A percentile compares a stretch with the other conserved stretches of the same genome.
Conservation (phyloP, 164 flowering plant species). For the Saururus chinensis region DNA sequence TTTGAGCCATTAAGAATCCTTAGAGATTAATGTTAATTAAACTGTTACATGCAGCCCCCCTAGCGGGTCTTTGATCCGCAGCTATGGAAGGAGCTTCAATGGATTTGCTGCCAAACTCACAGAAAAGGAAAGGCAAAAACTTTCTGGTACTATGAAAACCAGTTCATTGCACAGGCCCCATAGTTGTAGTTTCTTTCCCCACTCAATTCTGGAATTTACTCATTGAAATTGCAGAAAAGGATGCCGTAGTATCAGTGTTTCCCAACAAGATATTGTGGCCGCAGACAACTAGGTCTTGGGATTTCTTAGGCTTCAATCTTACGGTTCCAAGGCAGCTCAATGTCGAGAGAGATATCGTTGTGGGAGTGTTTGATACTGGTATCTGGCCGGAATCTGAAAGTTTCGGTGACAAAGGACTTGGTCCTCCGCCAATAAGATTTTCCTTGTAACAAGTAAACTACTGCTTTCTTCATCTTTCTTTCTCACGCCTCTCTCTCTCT, state of each 20-base stretch:
- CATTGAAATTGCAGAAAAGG: conserved; percentile 17
- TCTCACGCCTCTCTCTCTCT: no score
- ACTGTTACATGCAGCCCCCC: neutral
- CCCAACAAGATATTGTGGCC: conserved; percentile 41
- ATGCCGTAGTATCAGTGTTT: conserved; percentile 40
- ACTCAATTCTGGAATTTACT: no score
- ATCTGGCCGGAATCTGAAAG: conserved; percentile 21
- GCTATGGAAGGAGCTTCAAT: conserved; percentile 1
- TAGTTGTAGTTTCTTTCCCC: no score
- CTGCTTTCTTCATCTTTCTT: neutral
- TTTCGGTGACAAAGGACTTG: conserved; percentile 5
- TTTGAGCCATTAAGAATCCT: no score
- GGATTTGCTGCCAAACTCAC: neutral
- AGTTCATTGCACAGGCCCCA: neutral
- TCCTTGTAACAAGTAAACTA: conserved; percentile 6
- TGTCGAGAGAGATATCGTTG: conserved; percentile 37
- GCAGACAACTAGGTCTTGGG: conserved; percentile 80
- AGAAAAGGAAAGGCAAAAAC: neutral
- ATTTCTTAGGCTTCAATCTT: conserved; percentile 53
- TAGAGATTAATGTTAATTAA: no score
- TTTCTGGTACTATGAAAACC: neutral
- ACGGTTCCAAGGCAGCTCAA: conserved; percentile 30
- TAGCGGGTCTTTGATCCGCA: neutral
- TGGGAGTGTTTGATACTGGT: conserved; percentile 47
- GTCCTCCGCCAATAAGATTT: conserved; percentile 3